Conservation (phyloP, 306 rosid species). For the Sicyos edulis region DNA sequence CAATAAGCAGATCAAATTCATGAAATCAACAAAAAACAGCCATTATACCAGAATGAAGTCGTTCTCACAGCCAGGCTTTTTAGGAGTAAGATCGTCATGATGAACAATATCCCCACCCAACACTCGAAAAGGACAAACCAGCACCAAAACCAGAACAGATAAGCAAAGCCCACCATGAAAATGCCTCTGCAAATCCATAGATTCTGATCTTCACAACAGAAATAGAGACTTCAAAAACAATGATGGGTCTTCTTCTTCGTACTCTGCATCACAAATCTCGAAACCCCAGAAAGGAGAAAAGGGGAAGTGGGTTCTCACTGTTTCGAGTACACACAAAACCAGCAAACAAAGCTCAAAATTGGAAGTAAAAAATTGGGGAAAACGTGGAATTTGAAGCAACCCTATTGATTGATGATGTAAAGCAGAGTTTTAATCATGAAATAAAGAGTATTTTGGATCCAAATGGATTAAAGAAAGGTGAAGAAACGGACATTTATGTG, state of each 20-base stretch:
- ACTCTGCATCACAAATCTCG: slow-evolving; percentile 35
- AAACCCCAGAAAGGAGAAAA: slow-evolving; percentile 10
- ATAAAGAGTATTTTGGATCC: too few species aligned
- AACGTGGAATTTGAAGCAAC: too few species aligned
- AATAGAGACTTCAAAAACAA: slow-evolving; percentile 29
- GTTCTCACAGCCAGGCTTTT: slow-evolving; percentile 86
- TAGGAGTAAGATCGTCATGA: slow-evolving; percentile 68
- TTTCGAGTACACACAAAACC: slow-evolving; percentile 1
- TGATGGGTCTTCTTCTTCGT: slow-evolving; percentile 26
- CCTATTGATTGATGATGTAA: too few species aligned
- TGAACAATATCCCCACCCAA: slow-evolving; percentile 72
- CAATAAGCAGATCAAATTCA: slow-evolving; percentile 9
- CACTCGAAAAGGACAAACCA: slow-evolving; percentile 31
- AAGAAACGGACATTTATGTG: too few species aligned
- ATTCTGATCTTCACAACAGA: slow-evolving; percentile 19
- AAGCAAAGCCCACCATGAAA: slow-evolving; percentile 23
- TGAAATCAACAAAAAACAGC: background rate
- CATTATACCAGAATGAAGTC: slow-evolving; percentile 68
- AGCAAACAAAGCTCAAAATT: background rate
- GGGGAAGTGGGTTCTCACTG: background rate
- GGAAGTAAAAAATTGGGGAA: too few species aligned
- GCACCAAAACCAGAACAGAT: slow-evolving; percentile 33
- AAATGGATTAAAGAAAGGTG: too few species aligned
- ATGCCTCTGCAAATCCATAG: slow-evolving; percentile 51
- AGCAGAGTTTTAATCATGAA: too few species aligned